Conservation (phyloP, 2,329 filamentous ascomycete genomes). For the Neonectria faginata region DNA sequence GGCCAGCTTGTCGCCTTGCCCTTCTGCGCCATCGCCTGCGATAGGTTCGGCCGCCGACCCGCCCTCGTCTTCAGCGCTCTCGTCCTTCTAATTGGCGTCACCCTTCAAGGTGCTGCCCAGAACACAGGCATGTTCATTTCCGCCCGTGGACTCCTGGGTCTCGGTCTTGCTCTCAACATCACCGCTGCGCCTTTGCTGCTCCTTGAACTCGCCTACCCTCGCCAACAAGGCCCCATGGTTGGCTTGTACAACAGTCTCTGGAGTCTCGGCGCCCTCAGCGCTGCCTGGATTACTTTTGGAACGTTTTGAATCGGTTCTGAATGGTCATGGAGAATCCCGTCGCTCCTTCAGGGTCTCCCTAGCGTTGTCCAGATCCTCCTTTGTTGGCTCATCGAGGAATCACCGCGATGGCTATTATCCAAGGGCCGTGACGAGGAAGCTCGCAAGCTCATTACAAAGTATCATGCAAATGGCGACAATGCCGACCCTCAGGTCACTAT, state of each 20-base stretch:
- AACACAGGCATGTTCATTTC: constrained; percentile 26
- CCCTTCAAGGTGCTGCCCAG: constrained; percentile 22
- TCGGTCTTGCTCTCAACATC: constrained; percentile 34
- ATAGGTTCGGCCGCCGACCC: constrained; percentile 33
- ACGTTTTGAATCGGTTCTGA: constrained; percentile 29
- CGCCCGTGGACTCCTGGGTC: constrained; percentile 32
- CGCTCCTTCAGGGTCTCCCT: constrained; percentile 27
- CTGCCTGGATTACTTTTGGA: constrained; percentile 30
- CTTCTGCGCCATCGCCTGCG: constrained; percentile 31
- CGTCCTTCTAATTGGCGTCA: constrained; percentile 26
- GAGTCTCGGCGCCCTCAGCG: constrained; percentile 33
- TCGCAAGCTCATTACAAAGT: constrained; percentile 58
- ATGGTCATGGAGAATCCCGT: constrained; percentile 35
- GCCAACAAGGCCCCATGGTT: constrained; percentile 33
- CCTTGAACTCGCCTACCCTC: constrained; percentile 33
- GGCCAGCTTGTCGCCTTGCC: constrained; percentile 35
- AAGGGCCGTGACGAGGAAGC: constrained; percentile 57
- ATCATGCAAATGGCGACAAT: constrained; percentile 61
- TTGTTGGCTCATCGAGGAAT: constrained; percentile 50
- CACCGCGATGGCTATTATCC: constrained; percentile 54
- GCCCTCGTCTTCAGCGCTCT: constrained; percentile 30
- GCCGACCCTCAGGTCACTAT: constrained; percentile 59
- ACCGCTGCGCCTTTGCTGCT: constrained; percentile 31
- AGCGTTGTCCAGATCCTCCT: constrained; percentile 24
- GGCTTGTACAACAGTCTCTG: constrained; percentile 36